Percentiles rank a stretch among this genome's conserved stretches.
These are phyloP conservation scores for Kitagawia praeruptora DNA, from an alignment of 129 eudicot species.

Conservation along the genomic window DNA sequence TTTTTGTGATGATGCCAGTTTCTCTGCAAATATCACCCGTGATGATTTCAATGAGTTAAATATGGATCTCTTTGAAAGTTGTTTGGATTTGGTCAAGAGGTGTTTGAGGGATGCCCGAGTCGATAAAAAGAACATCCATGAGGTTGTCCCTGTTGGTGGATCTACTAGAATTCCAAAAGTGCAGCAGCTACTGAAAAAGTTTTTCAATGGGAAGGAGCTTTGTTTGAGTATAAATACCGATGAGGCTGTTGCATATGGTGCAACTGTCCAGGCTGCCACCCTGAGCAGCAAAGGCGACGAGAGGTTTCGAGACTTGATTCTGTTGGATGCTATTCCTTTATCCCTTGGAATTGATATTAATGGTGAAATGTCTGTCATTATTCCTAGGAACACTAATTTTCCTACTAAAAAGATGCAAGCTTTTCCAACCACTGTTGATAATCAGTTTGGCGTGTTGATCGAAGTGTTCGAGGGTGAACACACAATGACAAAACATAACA, in stretches of 20 bases:
- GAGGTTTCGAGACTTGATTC: conserved; percentile 27
- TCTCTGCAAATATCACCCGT: conserved; percentile 35
- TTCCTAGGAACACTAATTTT: conserved; percentile 33
- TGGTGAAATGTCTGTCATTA: conserved; percentile 39
- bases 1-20: conserved; percentile 33
- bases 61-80: conserved; percentile 40
- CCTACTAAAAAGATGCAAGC: conserved; percentile 28
- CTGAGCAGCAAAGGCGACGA: conserved; percentile 29
- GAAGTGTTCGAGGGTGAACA: conserved; percentile 44
- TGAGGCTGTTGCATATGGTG: conserved; percentile 48
- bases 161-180: conserved; percentile 48
- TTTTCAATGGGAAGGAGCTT: conserved; percentile 41
- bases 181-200: conserved; percentile 35
- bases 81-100: conserved; percentile 50
- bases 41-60: conserved; percentile 39
- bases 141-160: conserved; percentile 49
- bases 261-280: conserved; percentile 45
- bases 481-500: conserved; percentile 28
- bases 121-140: conserved; percentile 30
- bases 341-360: conserved; percentile 37
- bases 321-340: conserved; percentile 35
- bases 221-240: conserved; percentile 40
- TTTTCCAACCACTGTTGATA: conserved; percentile 32
- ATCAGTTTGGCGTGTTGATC: conserved; percentile 33
- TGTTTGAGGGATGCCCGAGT: conserved; percentile 41